Conservation (phyloP, 345 rosid species). For the Syzygium aqueum region DNA sequence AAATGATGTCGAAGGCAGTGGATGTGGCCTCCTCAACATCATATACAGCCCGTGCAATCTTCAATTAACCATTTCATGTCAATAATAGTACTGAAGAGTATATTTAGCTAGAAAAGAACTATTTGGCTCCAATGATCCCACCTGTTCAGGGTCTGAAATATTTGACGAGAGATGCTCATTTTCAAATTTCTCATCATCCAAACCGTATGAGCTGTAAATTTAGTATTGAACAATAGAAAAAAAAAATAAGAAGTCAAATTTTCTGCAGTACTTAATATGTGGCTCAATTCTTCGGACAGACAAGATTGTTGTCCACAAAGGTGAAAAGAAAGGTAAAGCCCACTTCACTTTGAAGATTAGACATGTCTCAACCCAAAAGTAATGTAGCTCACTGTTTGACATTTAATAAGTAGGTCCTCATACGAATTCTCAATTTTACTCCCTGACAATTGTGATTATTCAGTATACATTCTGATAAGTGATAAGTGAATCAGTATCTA, state of each 20-base stretch:
- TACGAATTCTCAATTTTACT: background rate
- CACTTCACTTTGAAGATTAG: background rate
- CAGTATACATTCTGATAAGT: background rate
- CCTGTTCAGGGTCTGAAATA: conserved; percentile 76
- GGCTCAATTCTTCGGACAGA: background rate
- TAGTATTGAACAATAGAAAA: background rate
- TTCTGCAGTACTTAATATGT: background rate
- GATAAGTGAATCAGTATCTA: background rate
- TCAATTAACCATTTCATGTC: conserved; percentile 4
- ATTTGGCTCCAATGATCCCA: conserved; percentile 7
- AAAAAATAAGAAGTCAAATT: background rate
- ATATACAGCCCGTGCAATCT: conserved; percentile 79
- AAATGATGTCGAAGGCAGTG: conserved; percentile 70
- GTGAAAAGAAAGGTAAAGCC: background rate
- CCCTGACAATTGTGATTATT: background rate
- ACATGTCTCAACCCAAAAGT: background rate
- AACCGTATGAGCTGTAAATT: conserved; percentile 59
- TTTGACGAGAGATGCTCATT: conserved; percentile 62
- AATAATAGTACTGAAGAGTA: background rate
- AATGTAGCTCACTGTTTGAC: background rate
- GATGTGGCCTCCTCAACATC: conserved; percentile 94
- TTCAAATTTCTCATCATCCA: conserved; percentile 76
- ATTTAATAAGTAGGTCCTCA: background rate
- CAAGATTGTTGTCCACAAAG: background rate
- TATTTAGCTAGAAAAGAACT: background rate